A percentile compares a stretch with the other conserved stretches of the same genome.
Conservation (phyloP, 73 alveolate species). For the Stentor coeruleus region DNA sequence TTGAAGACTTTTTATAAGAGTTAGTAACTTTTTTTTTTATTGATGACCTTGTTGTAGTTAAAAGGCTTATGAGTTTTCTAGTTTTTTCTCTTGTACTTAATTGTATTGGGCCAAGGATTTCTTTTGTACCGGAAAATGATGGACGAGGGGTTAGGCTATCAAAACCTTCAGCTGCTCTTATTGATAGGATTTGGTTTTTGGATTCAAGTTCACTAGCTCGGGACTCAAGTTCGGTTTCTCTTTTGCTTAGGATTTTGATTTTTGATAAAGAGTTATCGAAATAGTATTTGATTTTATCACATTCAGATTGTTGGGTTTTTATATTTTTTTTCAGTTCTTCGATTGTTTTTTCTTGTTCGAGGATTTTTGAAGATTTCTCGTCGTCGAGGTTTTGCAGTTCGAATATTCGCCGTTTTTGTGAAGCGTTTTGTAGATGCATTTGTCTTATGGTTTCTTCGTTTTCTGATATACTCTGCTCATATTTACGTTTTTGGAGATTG, state of each 20-base stretch:
- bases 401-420: no score
- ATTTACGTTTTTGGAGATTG: no score
- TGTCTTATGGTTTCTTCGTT: no score
- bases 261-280: not conserved
- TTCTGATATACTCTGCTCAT: no score
- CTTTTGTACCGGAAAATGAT: not conserved
- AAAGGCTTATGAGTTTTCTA: not conserved
- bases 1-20: not conserved
- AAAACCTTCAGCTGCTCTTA: not conserved
- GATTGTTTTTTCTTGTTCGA: not conserved
- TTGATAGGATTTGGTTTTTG: not conserved
- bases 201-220: not conserved
- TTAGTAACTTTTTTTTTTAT: not conserved
- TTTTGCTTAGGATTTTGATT: not conserved
- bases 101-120: not conserved
- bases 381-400: no score
- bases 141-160: not conserved
- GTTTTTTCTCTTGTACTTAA: not conserved
- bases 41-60: not conserved
- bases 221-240: not conserved
- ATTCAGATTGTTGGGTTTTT: not conserved
- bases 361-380: no score
- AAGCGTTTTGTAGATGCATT: no score
- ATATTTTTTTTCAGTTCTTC: not conserved
- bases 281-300: no score